Conservation (phyloP, 2,329 filamentous ascomycete species). For the Chaetothyriales sp. region DNA sequence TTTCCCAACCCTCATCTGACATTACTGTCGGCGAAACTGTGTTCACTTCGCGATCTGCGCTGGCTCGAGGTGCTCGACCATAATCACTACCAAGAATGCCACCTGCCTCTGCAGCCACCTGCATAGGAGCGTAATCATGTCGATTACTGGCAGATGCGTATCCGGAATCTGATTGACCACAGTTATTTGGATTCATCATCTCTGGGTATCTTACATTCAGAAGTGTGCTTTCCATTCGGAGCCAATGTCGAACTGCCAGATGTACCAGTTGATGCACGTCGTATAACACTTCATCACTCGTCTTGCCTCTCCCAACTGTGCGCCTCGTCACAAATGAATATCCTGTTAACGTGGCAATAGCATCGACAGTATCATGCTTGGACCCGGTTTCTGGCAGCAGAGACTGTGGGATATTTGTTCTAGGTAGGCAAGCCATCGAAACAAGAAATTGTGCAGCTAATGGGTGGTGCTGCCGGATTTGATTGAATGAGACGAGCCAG, state of each 20-base stretch:
- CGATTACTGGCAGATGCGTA: too few relatives aligned
- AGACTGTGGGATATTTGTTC: slow-evolving; percentile 22
- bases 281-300: slow-evolving; percentile 7
- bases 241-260: slow-evolving; percentile 21
- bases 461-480: slow-evolving; percentile 20
- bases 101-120: too few relatives aligned
- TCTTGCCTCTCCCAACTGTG: slow-evolving; percentile 3
- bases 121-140: too few relatives aligned
- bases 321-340: slow-evolving; percentile 19
- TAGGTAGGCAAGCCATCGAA: slow-evolving; percentile 23
- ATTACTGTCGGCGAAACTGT: too few relatives aligned
- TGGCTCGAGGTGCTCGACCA: too few relatives aligned
- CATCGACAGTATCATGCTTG: slow-evolving; percentile 15
- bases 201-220: too few relatives aligned
- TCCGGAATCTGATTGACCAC: too few relatives aligned
- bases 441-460: slow-evolving; percentile 24
- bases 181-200: too few relatives aligned
- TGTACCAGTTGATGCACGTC: slow-evolving; percentile 25
- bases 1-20: too few relatives aligned
- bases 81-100: too few relatives aligned
- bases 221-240: too few relatives aligned
- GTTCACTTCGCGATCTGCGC: too few relatives aligned
- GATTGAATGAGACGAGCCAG: slow-evolving; percentile 26
- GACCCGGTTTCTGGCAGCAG: slow-evolving; percentile 19
- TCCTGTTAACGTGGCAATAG: slow-evolving; percentile 20